A percentile compares a stretch with the other conserved stretches of the same genome.
Conservation (phyloP, 345 rosid genomes). For the Turnera subulata region DNA sequence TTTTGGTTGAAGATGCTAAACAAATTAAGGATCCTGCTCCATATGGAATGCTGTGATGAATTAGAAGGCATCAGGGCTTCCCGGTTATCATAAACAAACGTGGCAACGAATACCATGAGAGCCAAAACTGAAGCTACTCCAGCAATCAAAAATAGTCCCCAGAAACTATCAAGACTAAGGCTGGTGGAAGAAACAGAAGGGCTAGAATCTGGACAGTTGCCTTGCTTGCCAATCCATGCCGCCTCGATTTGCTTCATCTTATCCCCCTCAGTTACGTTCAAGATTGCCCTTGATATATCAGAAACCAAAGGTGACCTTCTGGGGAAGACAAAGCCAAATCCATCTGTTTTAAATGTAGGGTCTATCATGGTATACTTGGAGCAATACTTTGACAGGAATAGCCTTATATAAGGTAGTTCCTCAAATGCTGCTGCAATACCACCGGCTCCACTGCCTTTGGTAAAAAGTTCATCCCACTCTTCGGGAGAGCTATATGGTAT, state of each 20-base stretch:
- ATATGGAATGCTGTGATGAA: not conserved
- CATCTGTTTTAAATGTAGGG: conserved; percentile 23
- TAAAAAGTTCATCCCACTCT: conserved; percentile 22
- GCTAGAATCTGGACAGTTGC: not conserved
- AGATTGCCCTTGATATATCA: conserved; percentile 16
- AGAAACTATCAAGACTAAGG: conserved; percentile 16
- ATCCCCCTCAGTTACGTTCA: conserved; percentile 12
- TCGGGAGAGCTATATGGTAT: conserved; percentile 5
- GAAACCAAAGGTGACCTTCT: conserved; percentile 11
- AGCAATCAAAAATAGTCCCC: conserved; percentile 18
- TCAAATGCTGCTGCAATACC: conserved; percentile 41
- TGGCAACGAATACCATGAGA: not conserved
- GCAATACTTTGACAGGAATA: conserved; percentile 21
- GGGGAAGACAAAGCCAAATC: conserved; percentile 36
- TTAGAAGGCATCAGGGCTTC: not conserved
- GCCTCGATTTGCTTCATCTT: conserved; percentile 2
- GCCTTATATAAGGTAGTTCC: conserved; percentile 22
- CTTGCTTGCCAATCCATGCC: not conserved
- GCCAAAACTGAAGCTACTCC: conserved; percentile 9
- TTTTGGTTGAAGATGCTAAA: conserved; percentile 7
- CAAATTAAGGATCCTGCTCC: conserved; percentile 8
- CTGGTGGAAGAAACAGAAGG: not conserved
- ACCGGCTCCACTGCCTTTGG: conserved; percentile 20
- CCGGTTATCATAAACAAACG: conserved; percentile 5
- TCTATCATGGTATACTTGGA: conserved; percentile 21